A percentile compares a stretch with the other conserved stretches of the same genome.
These are phyloP conservation scores for Maudiozyma humilis DNA, from an alignment of 1,139 yeast genomes.

Conservation along the genomic window DNA sequence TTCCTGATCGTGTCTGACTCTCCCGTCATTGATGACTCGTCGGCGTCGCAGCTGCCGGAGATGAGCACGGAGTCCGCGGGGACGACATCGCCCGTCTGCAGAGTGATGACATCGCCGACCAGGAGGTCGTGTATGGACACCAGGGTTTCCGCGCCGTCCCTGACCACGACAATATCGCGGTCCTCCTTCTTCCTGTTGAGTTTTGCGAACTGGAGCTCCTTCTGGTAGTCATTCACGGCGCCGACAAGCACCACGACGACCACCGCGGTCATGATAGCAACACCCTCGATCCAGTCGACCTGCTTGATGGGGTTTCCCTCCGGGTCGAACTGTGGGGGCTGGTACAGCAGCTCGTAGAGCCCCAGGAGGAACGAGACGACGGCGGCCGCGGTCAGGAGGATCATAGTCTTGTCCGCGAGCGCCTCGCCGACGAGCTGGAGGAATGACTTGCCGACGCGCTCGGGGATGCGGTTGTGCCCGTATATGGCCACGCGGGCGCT, in stretches of 20 bases:
- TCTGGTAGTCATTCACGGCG: constrained; percentile 91
- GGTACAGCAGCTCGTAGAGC: constrained; percentile 84
- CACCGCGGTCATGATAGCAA: constrained; percentile 89
- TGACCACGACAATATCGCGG: constrained; percentile 64
- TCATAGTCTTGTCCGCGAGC: constrained; percentile 81
- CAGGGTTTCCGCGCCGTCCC: constrained; percentile 62
- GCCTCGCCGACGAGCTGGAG: constrained; percentile 70
- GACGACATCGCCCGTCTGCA: constrained; percentile 91
- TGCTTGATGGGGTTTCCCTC: constrained; percentile 69
- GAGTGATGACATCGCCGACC: constrained; percentile 75
- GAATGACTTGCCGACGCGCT: constrained; percentile 58
- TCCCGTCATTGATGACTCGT: constrained; percentile 89
- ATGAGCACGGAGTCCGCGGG: constrained; percentile 82
- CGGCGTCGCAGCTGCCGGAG: constrained; percentile 74
- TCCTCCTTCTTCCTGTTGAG: constrained; percentile 84
- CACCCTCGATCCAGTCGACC: constrained; percentile 98
- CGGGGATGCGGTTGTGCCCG: constrained; percentile 69
- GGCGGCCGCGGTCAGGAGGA: constrained; percentile 79
- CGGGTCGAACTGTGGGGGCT: constrained; percentile 65
- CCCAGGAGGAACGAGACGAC: constrained; percentile 84
- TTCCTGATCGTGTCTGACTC: constrained; percentile 80
- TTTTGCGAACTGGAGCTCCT: constrained; percentile 85
- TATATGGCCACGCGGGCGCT: constrained; percentile 38
- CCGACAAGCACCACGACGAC: constrained; percentile 86
- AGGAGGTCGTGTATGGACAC: constrained; percentile 67